Evolutionary conservation across 2,329 filamentous ascomycete genomes (phyloP).

Genomic region (Hypoxylon sp.): DNA sequence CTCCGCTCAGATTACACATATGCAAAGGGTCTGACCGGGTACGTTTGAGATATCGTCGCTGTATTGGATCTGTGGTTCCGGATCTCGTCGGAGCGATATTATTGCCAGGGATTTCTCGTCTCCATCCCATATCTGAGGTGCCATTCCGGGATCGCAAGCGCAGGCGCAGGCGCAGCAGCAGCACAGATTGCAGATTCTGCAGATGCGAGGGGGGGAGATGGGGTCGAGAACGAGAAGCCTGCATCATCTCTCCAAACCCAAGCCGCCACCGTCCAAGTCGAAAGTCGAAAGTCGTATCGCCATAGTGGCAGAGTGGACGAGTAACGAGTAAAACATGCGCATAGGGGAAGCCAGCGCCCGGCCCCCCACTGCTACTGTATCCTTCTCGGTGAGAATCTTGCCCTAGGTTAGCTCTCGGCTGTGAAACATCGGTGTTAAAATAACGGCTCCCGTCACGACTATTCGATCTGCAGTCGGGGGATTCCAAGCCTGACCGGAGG

Average conservation of each 20-base stretch:
- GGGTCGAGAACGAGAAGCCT: slow-evolving; percentile 20
- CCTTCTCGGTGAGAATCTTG: slow-evolving; percentile 28
- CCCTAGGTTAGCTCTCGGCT: slow-evolving; percentile 12
- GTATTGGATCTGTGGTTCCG: slow-evolving; percentile 38
- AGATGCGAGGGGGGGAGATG: slow-evolving; percentile 1
- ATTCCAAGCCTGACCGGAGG: slow-evolving; percentile 20
- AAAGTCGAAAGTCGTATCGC: slow-evolving; percentile 29
- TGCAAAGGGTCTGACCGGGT: slow-evolving; percentile 29
- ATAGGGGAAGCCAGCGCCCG: slow-evolving; percentile 8
- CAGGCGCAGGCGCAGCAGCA: slow-evolving; percentile 7
- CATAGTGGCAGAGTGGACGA: too few species aligned
- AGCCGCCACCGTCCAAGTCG: slow-evolving; percentile 21
- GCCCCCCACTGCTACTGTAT: neutral
- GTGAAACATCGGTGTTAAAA: slow-evolving; percentile 41
- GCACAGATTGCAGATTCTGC: slow-evolving; percentile 29
- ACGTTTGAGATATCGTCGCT: slow-evolving; percentile 27
- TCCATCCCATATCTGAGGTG: slow-evolving; percentile 23
- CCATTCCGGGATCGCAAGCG: slow-evolving; percentile 23
- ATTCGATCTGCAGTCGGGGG: slow-evolving; percentile 34
- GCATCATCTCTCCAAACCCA: slow-evolving; percentile 14
- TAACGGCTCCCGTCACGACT: slow-evolving; percentile 27
- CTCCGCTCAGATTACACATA: slow-evolving; percentile 9
- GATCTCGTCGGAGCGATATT: slow-evolving; percentile 34
- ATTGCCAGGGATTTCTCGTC: slow-evolving; percentile 22
- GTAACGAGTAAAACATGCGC: slow-evolving; percentile 18